Evolutionary conservation across 2,329 filamentous ascomycete genomes (phyloP).

Genomic region (Macrophomina tecta): DNA sequence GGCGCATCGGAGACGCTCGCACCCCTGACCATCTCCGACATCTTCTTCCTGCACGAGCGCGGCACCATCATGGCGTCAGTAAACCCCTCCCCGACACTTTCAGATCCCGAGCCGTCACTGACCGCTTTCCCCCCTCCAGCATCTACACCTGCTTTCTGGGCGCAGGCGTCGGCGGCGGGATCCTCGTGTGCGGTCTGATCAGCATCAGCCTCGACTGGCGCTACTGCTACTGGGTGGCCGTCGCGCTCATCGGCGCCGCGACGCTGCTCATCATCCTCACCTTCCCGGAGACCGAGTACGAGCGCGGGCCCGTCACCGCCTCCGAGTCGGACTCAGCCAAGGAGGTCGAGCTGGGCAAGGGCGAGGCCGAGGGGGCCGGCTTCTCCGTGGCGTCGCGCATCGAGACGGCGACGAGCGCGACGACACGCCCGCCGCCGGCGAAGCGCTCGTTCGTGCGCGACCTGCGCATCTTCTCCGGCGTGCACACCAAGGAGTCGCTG

Average conservation of each 20-base stretch:
- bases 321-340: conserved; percentile 11
- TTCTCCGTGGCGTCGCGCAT: conserved; percentile 29
- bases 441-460: conserved; percentile 26
- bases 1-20: conserved; percentile 59
- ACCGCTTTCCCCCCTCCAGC: conserved; percentile 17
- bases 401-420: conserved; percentile 26
- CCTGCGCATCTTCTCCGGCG: conserved; percentile 51
- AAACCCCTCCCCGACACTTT: background rate
- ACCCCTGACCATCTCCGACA: conserved; percentile 60
- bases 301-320: conserved; percentile 36
- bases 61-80: conserved; percentile 58
- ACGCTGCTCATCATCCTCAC: conserved; percentile 59
- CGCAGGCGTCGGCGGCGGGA: conserved; percentile 38
- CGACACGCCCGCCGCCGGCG: background rate
- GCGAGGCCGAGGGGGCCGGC: background rate
- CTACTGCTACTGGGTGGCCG: conserved; percentile 59
- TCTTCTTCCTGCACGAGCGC: conserved; percentile 65
- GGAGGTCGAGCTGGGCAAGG: conserved; percentile 6
- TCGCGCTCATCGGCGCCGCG: conserved; percentile 57
- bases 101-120: background rate
- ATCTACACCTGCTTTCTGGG: conserved; percentile 37
- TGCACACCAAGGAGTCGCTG: conserved; percentile 55
- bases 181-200: conserved; percentile 50
- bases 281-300: conserved; percentile 62
- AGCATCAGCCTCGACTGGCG: conserved; percentile 58